Percentiles rank a stretch among this genome's conserved stretches.
Conservation (phyloP, 768 basidiomycete species). For the Boletus subparvulus region DNA sequence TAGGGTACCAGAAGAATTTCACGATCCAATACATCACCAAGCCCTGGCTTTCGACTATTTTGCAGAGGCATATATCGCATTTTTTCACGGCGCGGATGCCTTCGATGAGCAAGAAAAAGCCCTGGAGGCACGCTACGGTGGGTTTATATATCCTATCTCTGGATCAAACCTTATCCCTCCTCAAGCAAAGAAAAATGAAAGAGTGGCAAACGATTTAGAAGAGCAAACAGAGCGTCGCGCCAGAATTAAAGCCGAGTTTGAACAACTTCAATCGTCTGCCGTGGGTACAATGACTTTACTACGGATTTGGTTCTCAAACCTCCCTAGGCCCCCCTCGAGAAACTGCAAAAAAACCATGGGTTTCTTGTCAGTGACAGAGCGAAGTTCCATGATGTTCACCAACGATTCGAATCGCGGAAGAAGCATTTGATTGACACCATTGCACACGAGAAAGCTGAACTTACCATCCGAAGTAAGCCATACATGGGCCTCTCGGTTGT, state of each 20-base stretch:
- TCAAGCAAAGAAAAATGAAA: conserved; percentile 69
- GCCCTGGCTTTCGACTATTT: conserved; percentile 79
- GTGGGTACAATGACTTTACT: conserved; percentile 36
- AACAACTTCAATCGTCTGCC: conserved; percentile 59
- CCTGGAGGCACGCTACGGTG: conserved; percentile 78
- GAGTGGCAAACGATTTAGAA: conserved; percentile 63
- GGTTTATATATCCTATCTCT: conserved; percentile 14
- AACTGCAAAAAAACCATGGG: conserved; percentile 60
- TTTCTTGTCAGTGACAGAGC: conserved; percentile 70
- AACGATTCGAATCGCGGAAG: conserved; percentile 67
- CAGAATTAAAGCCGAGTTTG: conserved; percentile 50
- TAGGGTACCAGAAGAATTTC: conserved; percentile 71
- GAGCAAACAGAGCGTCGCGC: conserved; percentile 48
- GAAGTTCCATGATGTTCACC: conserved; percentile 75
- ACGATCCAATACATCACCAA: conserved; percentile 68
- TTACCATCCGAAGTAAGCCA: conserved; percentile 51
- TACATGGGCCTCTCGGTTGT: neutral
- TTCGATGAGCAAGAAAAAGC: conserved; percentile 68
- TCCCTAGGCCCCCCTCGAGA: conserved; percentile 59
- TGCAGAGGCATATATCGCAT: conserved; percentile 62
- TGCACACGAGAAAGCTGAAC: conserved; percentile 63
- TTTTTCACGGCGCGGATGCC: conserved; percentile 66
- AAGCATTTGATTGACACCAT: conserved; percentile 68
- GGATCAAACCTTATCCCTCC: neutral
- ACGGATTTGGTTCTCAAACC: neutral